Evolutionary conservation across 352 stramenopile species (phyloP), one percentile per base, ranked within the genome.

Genomic region (Pythium plurisporium): DNA sequence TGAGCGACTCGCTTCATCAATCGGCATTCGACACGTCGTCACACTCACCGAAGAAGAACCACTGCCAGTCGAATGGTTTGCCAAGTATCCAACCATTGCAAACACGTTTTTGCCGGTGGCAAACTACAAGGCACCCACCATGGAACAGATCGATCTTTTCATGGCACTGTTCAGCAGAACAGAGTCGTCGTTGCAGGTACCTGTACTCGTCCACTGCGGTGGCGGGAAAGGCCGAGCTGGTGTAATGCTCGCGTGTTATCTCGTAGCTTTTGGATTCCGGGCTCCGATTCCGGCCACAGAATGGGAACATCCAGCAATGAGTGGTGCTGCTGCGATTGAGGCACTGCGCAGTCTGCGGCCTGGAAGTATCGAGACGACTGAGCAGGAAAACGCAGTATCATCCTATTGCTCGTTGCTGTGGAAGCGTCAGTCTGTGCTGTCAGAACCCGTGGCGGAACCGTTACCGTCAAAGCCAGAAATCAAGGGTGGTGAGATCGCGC

Each of bases 191-290:
- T 19, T n/a, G 10, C 30, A 19, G 2, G 15, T 43, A 6, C 74
- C 73, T 27, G 69, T 89, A 9, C 65, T 89, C 15, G 75, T 87
- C 6, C 79, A 89, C 38, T 89, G 79, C 48, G 76, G 76, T 25
- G 79, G 79, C 25, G 79, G 79, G 44, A 89, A 87, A 59, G 79
- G 79, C 1, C 73, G 79, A 2, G 74, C 76, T 8, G 76, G 79
- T 22, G 76, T 74, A n/a, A 80, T 89, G 71, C 43, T 86, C 17
- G 77, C 77, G 20, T 87, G 74, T 33, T 87, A 87, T 57, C 46
- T 87, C 17, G 74, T 86, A 2, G 77, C 74, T 10, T 87, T 81
- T 25, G 77, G 77, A 7, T 87, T 85, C n/a, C 44, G 42, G 2
- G 47, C 65, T 5, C 72, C 74, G 22, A 65, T 68, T 15, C 5